These are phyloP conservation scores for Penicillium pulvis DNA, from an alignment of 495 filamentous ascomycete species.

Conservation along the genomic window DNA sequence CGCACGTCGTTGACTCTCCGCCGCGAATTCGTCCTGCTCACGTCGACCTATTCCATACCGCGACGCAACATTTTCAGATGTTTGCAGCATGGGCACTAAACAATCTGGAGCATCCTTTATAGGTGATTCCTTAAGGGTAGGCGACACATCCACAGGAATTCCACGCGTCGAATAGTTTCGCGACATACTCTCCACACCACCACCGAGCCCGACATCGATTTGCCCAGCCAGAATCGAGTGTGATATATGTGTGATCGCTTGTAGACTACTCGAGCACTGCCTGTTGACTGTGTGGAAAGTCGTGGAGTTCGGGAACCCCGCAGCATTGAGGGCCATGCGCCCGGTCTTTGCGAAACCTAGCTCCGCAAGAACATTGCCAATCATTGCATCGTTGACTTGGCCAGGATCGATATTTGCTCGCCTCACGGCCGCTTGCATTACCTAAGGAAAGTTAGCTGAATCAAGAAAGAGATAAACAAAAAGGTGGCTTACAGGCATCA, in stretches of 20 bases:
- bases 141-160: slow-evolving; percentile 79
- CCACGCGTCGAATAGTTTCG: slow-evolving; percentile 80
- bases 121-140: slow-evolving; percentile 61
- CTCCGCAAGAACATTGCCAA: slow-evolving; percentile 86
- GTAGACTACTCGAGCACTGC: slow-evolving; percentile 77
- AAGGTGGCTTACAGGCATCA: slow-evolving; percentile 79
- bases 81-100: slow-evolving; percentile 91
- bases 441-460: not conserved
- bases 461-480: slow-evolving; percentile 57
- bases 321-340: slow-evolving; percentile 85
- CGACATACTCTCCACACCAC: slow-evolving; percentile 94
- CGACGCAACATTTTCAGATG: slow-evolving; percentile 83
- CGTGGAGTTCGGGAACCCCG: slow-evolving; percentile 72
- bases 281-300: slow-evolving; percentile 85
- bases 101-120: slow-evolving; percentile 78
- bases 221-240: slow-evolving; percentile 69
- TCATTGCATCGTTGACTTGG: slow-evolving; percentile 75
- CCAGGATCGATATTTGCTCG: slow-evolving; percentile 63
- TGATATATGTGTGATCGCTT: slow-evolving; percentile 70
- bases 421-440: not conserved
- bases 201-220: slow-evolving; percentile 77
- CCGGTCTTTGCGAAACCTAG: slow-evolving; percentile 90
- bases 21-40: slow-evolving; percentile 85
- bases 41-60: slow-evolving; percentile 69
- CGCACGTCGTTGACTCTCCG: slow-evolving; percentile 70